These are phyloP conservation scores for Talaromyces rugulosus DNA, from an alignment of 2,329 filamentous ascomycete species.

Conservation along the genomic window DNA sequence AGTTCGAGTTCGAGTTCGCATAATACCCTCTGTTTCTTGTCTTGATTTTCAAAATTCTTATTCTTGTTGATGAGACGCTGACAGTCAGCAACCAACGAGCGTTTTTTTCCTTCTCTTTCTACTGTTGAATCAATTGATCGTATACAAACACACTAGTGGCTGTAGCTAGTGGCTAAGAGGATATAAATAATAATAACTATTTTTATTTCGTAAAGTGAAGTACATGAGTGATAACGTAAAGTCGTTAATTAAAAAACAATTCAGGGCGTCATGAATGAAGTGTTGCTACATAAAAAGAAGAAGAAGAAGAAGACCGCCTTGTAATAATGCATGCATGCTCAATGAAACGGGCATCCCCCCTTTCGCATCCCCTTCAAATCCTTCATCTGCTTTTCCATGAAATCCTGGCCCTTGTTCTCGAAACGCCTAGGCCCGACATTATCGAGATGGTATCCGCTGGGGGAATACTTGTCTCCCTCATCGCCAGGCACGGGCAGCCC, in stretches of 20 bases:
- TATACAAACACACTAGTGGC: neutral
- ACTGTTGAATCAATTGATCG: neutral
- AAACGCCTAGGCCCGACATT: conserved; percentile 61
- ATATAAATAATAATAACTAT: neutral
- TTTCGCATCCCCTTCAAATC: conserved; percentile 34
- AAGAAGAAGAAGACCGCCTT: neutral
- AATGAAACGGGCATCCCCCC: conserved; percentile 47
- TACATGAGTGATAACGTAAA: neutral
- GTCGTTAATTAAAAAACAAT: neutral
- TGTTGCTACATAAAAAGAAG: neutral
- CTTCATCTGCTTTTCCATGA: conserved; percentile 40
- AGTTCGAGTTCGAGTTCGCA: neutral
- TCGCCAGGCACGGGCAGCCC: conserved; percentile 48
- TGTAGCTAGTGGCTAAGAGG: neutral
- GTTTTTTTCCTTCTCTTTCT: neutral
- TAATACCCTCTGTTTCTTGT: conserved; percentile 14
- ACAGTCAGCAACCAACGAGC: neutral
- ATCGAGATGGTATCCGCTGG: conserved; percentile 46
- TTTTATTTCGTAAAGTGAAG: neutral
- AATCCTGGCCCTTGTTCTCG: conserved; percentile 50
- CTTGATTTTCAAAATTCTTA: neutral
- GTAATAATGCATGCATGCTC: neutral
- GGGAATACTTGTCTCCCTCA: conserved; percentile 42
- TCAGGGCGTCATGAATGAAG: neutral
- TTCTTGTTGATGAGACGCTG: neutral